Conservation (phyloP, 2,329 filamentous ascomycete species). For the Hymenoscyphus repandus region DNA sequence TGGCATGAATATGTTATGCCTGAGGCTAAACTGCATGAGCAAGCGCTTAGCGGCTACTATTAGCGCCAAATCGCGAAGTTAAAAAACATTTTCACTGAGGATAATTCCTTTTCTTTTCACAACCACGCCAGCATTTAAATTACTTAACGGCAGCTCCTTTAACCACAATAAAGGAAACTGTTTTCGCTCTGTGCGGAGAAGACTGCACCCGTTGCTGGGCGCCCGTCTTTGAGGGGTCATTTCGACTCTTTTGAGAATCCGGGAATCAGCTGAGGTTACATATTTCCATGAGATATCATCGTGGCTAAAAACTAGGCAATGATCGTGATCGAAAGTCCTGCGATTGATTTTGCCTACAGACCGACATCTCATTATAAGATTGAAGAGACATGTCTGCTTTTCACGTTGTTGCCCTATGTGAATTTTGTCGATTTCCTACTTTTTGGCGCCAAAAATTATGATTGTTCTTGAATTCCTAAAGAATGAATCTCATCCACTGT, state of each 20-base stretch:
- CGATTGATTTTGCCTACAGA: too few species aligned
- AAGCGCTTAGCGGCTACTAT: background rate
- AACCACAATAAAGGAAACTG: slow-evolving; percentile 45
- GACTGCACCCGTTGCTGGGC: slow-evolving; percentile 64
- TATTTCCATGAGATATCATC: background rate
- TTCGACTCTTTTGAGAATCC: slow-evolving; percentile 56
- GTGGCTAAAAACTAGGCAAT: too few species aligned
- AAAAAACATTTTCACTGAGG: slow-evolving; percentile 10
- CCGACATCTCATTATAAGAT: too few species aligned
- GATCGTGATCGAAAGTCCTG: too few species aligned
- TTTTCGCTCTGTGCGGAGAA: slow-evolving; percentile 68
- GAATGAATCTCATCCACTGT: too few species aligned
- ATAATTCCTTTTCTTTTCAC: slow-evolving; percentile 35
- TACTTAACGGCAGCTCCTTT: slow-evolving; percentile 48
- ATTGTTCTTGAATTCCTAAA: too few species aligned
- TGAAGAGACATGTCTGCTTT: too few species aligned
- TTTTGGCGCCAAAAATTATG: too few species aligned
- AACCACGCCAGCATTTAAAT: slow-evolving; percentile 49
- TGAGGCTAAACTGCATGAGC: background rate
- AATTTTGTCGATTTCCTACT: too few species aligned
- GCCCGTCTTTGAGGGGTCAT: slow-evolving; percentile 63
- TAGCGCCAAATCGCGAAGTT: background rate
- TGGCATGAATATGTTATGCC: background rate
- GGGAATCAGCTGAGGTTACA: slow-evolving; percentile 73
- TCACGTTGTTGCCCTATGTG: too few species aligned